phyloP scores from a whole-genome alignment of 352 stramenopile genomes.

The Globisporangium okanoganense region DNA sequence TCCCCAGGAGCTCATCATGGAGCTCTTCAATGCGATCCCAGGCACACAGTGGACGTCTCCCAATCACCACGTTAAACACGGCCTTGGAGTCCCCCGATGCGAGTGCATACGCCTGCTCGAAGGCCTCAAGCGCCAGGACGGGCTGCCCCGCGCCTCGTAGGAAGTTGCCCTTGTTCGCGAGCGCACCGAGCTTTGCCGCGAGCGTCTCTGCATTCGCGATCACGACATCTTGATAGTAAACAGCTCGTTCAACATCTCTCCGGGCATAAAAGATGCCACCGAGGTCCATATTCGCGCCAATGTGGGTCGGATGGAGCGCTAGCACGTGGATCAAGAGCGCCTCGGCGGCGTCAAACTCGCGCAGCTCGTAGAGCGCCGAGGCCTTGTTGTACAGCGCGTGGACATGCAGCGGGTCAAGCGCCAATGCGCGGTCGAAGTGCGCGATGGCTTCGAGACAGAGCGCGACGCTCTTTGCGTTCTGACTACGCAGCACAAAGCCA shows the following conservation, averaged over 20 bases:
- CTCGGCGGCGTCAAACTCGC: slow-evolving; percentile 30
- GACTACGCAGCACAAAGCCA: slow-evolving; percentile 41
- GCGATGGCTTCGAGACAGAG: slow-evolving; percentile 45
- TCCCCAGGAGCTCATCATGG: slow-evolving; percentile 35
- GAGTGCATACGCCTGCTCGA: slow-evolving; percentile 22
- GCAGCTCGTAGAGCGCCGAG: slow-evolving; percentile 41
- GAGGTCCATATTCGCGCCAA: slow-evolving; percentile 40
- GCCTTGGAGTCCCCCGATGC: slow-evolving; percentile 27
- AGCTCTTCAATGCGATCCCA: slow-evolving; percentile 53
- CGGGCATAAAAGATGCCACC: slow-evolving; percentile 16
- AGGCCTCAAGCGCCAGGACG: slow-evolving; percentile 37
- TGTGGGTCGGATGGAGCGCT: slow-evolving; percentile 34
- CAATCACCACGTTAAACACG: slow-evolving; percentile 48
- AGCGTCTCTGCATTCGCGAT: slow-evolving; percentile 20
- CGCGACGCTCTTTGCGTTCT: slow-evolving; percentile 27
- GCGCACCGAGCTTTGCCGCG: slow-evolving; percentile 19
- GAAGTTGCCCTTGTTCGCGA: slow-evolving; percentile 79
- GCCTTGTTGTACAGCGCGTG: slow-evolving; percentile 72
- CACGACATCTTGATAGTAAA: slow-evolving; percentile 42
- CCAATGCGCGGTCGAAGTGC: slow-evolving; percentile 57
- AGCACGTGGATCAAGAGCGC: slow-evolving; percentile 37
- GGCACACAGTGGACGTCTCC: slow-evolving; percentile 48
- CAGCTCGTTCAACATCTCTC: slow-evolving; percentile 29
- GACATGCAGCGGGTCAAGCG: slow-evolving; percentile 29
- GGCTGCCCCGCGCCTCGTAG: slow-evolving; percentile 43